A percentile compares a stretch with the other conserved stretches of the same genome.
These are phyloP conservation scores for Spergularia marina DNA, from an alignment of 148 eudicot species.

Conservation along the genomic window DNA sequence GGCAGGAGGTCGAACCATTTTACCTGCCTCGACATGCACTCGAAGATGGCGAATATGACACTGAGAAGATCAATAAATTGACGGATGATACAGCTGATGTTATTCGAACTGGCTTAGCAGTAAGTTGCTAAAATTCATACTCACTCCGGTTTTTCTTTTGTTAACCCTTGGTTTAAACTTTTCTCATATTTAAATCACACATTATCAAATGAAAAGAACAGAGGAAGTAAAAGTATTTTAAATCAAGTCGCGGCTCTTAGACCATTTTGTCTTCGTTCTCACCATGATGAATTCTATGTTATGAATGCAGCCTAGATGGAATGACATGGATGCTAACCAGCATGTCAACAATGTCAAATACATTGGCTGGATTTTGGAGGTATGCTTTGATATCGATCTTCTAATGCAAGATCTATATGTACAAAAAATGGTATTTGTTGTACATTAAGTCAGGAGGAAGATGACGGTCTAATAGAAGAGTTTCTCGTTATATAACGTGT, in stretches of 20 bases:
- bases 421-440: too few species aligned
- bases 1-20: conserved; percentile 59
- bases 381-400: conserved; percentile 5
- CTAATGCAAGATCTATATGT: too few species aligned
- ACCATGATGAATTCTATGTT: not conserved
- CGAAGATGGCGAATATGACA: conserved; percentile 32
- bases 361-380: conserved; percentile 92
- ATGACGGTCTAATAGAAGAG: too few species aligned
- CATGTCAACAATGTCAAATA: conserved; percentile 88
- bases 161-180: too few species aligned
- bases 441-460: too few species aligned
- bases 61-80: conserved; percentile 61
- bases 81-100: conserved; percentile 52
- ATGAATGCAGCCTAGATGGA: conserved; percentile 80
- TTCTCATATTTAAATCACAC: too few species aligned
- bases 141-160: too few species aligned
- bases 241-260: too few species aligned
- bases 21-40: conserved; percentile 49
- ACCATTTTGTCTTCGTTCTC: too few species aligned
- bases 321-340: conserved; percentile 87
- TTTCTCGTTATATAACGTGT: not conserved
- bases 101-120: conserved; percentile 66
- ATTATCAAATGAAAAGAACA: too few species aligned
- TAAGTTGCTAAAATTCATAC: conserved; percentile 28
- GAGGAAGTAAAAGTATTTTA: too few species aligned